Evolutionary conservation across 495 filamentous ascomycete genomes (phyloP), one percentile per base, ranked within the genome.

Genomic region (Tetracladium setigerum): DNA sequence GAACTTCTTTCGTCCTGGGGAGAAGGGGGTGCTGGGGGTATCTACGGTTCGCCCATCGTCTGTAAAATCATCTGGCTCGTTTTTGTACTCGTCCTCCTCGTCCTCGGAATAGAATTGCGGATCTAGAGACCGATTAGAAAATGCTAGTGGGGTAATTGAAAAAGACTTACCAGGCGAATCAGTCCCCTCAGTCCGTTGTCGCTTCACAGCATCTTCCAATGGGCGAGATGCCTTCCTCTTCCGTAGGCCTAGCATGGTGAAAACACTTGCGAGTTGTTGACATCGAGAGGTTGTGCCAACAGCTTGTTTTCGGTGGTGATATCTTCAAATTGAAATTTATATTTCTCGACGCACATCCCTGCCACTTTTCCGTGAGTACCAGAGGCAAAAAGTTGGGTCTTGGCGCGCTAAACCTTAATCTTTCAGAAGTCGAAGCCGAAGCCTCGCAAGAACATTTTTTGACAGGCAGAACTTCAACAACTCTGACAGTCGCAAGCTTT

Each of bases 1-100:
- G 56, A 73, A 76, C 52, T 69, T 77, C 46, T 66, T 62, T n/a
- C 71, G 77, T 27, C 65, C 66, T 7, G 72, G 71, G n/a, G 77
- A 79, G 47, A 74, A 62, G 13, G 68, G 74, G 5, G 77, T 77
- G 11, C 64, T 59, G 12, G 77, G 68, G 1, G 77, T 74, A 6
- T 59, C 61, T 55, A 67, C 68, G 0, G 62, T 68, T 41, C 68
- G 55, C 5, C 46, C 41, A 41, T 72, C 67, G 16, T 67, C 65
- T 17, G 72, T 73, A 13, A 72, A 71, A 2, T 61, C 59, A 44
- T 74, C 65, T 61, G 54, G 50, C 16, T 47, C 34, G n/a, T 35
- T 6, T 17, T 57, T 22, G 27, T 62, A 55, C 15, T 31, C 40
- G 11, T 56, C 35, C 7, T 41, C 41, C 9, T 54, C 48, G 17